Conservation (phyloP, 169 alveolate genomes). For the Eimeria brunetti region DNA sequence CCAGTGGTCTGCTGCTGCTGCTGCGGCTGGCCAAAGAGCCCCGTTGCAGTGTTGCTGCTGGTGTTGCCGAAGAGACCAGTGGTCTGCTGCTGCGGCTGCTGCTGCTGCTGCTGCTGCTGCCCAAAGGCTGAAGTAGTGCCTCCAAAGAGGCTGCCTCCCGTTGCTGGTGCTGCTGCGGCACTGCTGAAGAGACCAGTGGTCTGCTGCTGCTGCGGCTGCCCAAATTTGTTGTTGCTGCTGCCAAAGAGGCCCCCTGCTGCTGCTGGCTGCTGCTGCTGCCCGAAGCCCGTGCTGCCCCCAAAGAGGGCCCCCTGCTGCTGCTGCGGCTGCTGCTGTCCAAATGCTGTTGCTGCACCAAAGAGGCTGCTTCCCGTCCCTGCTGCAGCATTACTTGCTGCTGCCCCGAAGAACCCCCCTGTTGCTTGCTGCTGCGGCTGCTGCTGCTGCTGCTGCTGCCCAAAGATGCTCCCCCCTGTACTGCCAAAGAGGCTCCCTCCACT, state of each 20-base stretch:
- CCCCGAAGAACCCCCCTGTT: constrained; percentile 20
- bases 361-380: not conserved
- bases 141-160: constrained; percentile 37
- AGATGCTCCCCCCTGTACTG: constrained; percentile 68
- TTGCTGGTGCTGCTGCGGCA: constrained; percentile 66
- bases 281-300: constrained; percentile 45
- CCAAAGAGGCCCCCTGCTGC: constrained; percentile 61
- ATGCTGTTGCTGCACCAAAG: not conserved
- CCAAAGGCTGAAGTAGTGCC: not conserved
- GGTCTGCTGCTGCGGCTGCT: constrained; percentile 14
- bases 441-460: constrained; percentile 74
- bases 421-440: constrained; percentile 67
- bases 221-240: constrained; percentile 42
- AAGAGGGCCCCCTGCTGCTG: constrained; percentile 57
- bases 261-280: constrained; percentile 64
- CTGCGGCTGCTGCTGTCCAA: constrained; percentile 70
- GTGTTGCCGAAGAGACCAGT: constrained; percentile 60
- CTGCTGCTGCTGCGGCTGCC: constrained; percentile 77
- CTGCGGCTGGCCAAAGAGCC: constrained; percentile 70
- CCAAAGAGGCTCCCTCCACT: constrained; percentile 67
- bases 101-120: constrained; percentile 4
- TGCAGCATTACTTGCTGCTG: not conserved
- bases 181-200: constrained; percentile 31
- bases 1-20: constrained; percentile 70
- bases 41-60: not conserved